phyloP scores from a whole-genome alignment of 495 filamentous ascomycete species.

The Xylaria longipes region DNA sequence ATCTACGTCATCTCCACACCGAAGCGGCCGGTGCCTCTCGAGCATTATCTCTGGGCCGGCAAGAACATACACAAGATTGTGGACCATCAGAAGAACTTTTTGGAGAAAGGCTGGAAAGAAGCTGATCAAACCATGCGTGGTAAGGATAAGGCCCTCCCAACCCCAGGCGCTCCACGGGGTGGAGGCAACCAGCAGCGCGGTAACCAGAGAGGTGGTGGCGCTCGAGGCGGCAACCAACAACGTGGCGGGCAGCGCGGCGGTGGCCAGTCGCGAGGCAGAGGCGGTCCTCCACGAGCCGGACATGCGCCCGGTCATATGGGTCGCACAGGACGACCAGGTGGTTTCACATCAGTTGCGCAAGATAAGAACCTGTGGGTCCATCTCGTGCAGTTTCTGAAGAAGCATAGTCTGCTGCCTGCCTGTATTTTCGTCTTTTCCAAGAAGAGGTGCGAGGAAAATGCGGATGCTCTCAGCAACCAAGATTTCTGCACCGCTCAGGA shows the following conservation, averaged over 20 bases:
- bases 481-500: constrained; percentile 92
- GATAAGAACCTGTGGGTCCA: constrained; percentile 98
- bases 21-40: constrained; percentile 91
- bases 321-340: constrained; percentile 78
- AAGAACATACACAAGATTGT: constrained; percentile 96
- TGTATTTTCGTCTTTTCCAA: constrained; percentile 99
- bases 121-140: constrained; percentile 84
- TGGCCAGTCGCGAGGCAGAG: constrained; percentile 61
- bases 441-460: constrained; percentile 95
- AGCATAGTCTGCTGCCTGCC: constrained; percentile 82
- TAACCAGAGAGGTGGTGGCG: constrained; percentile 58
- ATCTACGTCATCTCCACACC: constrained; percentile 98
- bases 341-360: constrained; percentile 86
- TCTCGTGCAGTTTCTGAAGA: constrained; percentile 86
- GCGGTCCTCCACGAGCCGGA: constrained; percentile 63
- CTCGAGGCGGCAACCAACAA: constrained; percentile 53
- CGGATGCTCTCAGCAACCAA: constrained; percentile 90
- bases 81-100: constrained; percentile 85
- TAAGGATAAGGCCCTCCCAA: constrained; percentile 71
- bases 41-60: constrained; percentile 94
- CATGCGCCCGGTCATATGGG: constrained; percentile 81
- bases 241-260: constrained; percentile 64
- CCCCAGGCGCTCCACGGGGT: constrained; percentile 55
- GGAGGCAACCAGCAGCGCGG: constrained; percentile 63
- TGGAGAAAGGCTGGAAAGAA: constrained; percentile 92